phyloP scores from a whole-genome alignment of 2,329 filamentous ascomycete genomes.

The Fusarium sp. region DNA sequence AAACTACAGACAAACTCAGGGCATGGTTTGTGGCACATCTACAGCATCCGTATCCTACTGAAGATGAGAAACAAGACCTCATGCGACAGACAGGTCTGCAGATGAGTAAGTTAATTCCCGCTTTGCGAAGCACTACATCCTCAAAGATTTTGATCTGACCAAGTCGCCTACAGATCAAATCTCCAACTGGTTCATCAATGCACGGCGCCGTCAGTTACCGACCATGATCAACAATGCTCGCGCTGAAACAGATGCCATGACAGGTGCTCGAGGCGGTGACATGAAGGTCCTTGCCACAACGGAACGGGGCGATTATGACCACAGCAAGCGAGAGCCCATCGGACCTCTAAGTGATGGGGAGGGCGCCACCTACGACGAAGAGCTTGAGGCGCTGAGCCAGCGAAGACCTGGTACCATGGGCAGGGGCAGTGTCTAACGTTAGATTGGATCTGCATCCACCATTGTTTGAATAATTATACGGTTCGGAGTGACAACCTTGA shows the following conservation, averaged over 20 bases:
- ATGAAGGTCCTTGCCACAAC: constrained; percentile 56
- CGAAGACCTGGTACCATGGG: constrained; percentile 55
- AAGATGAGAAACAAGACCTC: constrained; percentile 87
- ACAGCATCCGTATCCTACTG: constrained; percentile 85
- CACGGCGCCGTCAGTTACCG: constrained; percentile 74
- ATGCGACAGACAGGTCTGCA: constrained; percentile 81
- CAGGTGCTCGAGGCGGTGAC: constrained; percentile 51
- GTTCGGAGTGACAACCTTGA: constrained; percentile 28
- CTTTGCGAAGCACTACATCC: background rate
- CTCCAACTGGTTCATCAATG: constrained; percentile 86
- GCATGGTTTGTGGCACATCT: constrained; percentile 84
- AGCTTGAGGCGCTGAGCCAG: constrained; percentile 51
- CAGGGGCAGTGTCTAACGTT: constrained; percentile 60
- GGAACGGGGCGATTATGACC: constrained; percentile 56
- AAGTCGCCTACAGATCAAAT: constrained; percentile 68
- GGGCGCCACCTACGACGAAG: constrained; percentile 60
- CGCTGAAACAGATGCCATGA: constrained; percentile 64
- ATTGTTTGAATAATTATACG: constrained; percentile 2
- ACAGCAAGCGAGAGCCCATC: constrained; percentile 52
- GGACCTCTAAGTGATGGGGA: constrained; percentile 62
- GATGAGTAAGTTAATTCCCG: constrained; percentile 71
- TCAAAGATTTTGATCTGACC: constrained; percentile 24
- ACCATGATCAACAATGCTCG: constrained; percentile 69
- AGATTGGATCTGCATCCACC: constrained; percentile 4
- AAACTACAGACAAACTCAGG: constrained; percentile 84